These are phyloP conservation scores for Tricholoma hemisulphureum DNA, from an alignment of 768 basidiomycete species.

Conservation along the genomic window DNA sequence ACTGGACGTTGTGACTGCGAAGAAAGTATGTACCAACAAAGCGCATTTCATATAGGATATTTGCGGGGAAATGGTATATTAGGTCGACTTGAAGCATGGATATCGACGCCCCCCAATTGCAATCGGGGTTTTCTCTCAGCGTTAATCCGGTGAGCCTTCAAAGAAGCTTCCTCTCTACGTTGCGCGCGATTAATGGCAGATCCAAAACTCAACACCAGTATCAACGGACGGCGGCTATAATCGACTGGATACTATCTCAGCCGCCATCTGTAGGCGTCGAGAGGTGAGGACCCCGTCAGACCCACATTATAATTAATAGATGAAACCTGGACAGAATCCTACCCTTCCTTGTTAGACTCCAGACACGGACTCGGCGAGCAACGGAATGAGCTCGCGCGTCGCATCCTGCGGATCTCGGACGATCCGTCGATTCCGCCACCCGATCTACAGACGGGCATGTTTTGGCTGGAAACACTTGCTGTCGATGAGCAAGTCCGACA, in stretches of 20 bases:
- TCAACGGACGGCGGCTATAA: background rate
- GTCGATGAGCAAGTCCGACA: constrained; percentile 3
- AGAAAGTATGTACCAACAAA: too few species aligned
- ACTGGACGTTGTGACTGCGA: too few species aligned
- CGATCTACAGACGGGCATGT: constrained; percentile 5
- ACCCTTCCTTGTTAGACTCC: constrained; percentile 6
- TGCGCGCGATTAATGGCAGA: too few species aligned
- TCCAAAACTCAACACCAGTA: background rate
- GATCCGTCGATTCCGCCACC: constrained; percentile 7
- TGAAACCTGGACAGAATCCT: constrained; percentile 10
- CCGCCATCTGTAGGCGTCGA: background rate
- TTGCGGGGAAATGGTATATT: too few species aligned
- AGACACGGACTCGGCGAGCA: constrained; percentile 7
- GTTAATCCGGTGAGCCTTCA: background rate
- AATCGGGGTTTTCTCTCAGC: background rate
- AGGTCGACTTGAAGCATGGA: too few species aligned
- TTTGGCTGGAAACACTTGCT: constrained; percentile 13
- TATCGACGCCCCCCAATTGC: background rate
- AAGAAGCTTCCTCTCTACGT: background rate
- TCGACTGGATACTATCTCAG: background rate
- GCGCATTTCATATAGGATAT: too few species aligned
- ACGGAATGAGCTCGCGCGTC: constrained; percentile 15
- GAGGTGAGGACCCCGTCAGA: background rate
- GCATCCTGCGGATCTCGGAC: constrained; percentile 16
- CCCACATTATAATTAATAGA: background rate